phyloP scores from a whole-genome alignment of 2,329 filamentous ascomycete species.

The Colletotrichum tanaceti region DNA sequence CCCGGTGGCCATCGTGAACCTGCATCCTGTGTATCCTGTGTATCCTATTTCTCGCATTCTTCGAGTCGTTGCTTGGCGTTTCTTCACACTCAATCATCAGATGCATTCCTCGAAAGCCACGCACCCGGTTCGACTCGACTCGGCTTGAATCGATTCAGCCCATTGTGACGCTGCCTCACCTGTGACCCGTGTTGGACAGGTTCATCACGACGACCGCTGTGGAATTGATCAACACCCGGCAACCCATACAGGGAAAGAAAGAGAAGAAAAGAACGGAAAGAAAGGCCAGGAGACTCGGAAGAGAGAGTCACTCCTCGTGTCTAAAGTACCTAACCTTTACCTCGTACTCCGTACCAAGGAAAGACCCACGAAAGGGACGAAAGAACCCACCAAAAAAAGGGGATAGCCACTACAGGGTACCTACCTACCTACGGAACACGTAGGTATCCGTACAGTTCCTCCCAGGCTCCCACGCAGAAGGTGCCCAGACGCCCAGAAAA shows the following conservation, averaged over 20 bases:
- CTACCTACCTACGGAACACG: no score
- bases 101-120: conserved; percentile 1
- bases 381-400: neutral
- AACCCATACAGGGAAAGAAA: neutral
- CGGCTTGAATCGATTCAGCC: neutral
- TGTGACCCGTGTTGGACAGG: neutral
- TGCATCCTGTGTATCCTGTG: no score
- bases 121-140: neutral
- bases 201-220: neutral
- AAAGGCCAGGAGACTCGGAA: neutral
- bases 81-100: conserved; percentile 15
- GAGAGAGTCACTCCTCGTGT: neutral
- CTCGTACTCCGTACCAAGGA: no score
- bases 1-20: conserved; percentile 6
- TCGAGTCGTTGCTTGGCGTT: conserved; percentile 23
- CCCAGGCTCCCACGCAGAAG: conserved; percentile 1
- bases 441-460: no score
- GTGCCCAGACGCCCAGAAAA: neutral
- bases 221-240: conserved; percentile 14
- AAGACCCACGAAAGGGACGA: neutral
- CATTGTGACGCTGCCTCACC: neutral
- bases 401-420: no score
- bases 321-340: no score
- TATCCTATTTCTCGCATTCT: neutral
- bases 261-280: no score